phyloP scores from a whole-genome alignment of 202 grass and related monocot genomes.

The Schoenoplectus triqueter region DNA sequence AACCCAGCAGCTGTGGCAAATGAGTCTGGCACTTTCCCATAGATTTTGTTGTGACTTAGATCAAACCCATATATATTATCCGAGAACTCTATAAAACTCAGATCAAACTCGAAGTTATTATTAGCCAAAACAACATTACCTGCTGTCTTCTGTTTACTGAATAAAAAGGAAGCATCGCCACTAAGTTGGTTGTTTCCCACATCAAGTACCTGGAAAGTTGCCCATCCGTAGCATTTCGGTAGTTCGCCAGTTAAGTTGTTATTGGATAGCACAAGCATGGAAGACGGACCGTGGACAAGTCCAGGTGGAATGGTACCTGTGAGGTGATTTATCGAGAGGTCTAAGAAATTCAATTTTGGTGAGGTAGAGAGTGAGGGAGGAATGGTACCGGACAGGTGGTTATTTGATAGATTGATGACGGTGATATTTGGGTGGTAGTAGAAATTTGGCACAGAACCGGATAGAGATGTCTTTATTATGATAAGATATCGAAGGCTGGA shows the following conservation, averaged over 20 bases:
- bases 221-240: neutral
- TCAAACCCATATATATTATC: neutral
- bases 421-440: neutral
- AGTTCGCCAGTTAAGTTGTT: neutral
- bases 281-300: neutral
- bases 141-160: neutral
- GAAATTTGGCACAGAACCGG: neutral
- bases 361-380: neutral
- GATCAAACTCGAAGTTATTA: constrained; percentile 1
- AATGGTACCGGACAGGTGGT: neutral
- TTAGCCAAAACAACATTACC: neutral
- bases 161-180: constrained; percentile 20
- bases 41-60: constrained; percentile 3
- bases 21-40: constrained; percentile 10
- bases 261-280: neutral
- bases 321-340: neutral
- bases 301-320: neutral
- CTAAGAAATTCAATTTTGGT: neutral
- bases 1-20: neutral
- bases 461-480: neutral
- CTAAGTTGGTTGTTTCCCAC: neutral
- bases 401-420: neutral
- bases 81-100: neutral
- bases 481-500: neutral
- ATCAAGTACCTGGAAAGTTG: neutral